Evolutionary conservation across 768 basidiomycete genomes (phyloP), one percentile per base, ranked within the genome.

Genomic region (Lactarius psammicola): DNA sequence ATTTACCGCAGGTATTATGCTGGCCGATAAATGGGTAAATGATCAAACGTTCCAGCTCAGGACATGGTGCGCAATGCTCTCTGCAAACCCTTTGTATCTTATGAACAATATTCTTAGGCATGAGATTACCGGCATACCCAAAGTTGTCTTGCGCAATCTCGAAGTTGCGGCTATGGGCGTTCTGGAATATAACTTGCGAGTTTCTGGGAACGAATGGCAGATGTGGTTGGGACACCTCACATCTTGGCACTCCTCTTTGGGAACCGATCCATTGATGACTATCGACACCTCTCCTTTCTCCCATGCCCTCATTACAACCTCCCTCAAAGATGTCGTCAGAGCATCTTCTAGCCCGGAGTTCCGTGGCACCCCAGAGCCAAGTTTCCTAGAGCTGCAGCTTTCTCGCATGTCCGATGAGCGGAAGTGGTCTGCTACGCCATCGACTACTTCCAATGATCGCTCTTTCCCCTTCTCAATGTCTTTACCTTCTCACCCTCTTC

Each of bases 1-100:
- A 18, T 79, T 77, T 56, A 67, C 77, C 44, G 51, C 67, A 28
- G 79, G 75, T 59, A 75, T 78, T 30, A 77, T 79, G 74, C 71
- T 77, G 57, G 67, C 73, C 7, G 76, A 77, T 53, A 77, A 77
- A 61, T 68, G 71, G 10, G 63, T 79, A 30, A 77, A 77, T 17
- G 78, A 77, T 30, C 57, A 57, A 38, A 68, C 72, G 4, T 74
- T 77, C 59, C 63, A 75, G 20, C 67, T 72, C n/a, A 77, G 63
- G 26, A 65, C 66, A 36, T 77, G 76, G 76, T 79, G 23, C n/a
- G 73, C 62, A 31, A 36, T 34, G 20, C 51, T 58, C 57, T 15
- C 18, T 30, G 31, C 31, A 20, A n/a, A 38, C 4, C 4, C 31
- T 53, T 63, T 34, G 2, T 23, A 46, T 20, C 30, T 28, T 42